Conservation (phyloP, 1,284 basidiomycete genomes). For the Flammula alnicola region DNA sequence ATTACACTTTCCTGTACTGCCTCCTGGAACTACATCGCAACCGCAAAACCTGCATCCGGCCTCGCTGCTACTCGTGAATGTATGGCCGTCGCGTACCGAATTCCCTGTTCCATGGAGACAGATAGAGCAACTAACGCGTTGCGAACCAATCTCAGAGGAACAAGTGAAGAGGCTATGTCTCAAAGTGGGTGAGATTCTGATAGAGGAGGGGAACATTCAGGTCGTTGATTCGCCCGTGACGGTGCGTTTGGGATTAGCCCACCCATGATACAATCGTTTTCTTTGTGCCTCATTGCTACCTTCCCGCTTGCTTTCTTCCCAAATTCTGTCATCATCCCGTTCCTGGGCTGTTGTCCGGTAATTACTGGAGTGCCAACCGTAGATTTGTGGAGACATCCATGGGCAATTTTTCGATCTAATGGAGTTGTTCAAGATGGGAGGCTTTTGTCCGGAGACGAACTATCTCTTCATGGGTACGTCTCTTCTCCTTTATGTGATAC, state of each 20-base stretch:
- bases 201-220: conserved; percentile 98
- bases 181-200: conserved; percentile 94
- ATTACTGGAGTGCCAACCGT: conserved; percentile 2
- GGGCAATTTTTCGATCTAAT: conserved; percentile 98
- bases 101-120: conserved; percentile 52
- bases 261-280: conserved; percentile 14
- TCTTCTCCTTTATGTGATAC: background rate
- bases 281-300: background rate
- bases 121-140: conserved; percentile 88
- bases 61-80: too few species aligned
- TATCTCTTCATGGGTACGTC: conserved; percentile 97
- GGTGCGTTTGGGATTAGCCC: conserved; percentile 61
- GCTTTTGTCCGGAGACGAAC: conserved; percentile 94
- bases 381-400: conserved; percentile 99
- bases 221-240: conserved; percentile 96
- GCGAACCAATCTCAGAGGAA: conserved; percentile 92
- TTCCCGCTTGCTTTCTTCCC: background rate
- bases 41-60: too few species aligned
- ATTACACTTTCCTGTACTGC: background rate
- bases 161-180: conserved; percentile 93
- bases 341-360: background rate
- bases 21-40: too few species aligned
- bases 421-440: conserved; percentile 96
- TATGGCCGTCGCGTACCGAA: background rate
- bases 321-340: background rate